Evolutionary conservation across 2,329 filamentous ascomycete species (phyloP), one percentile per base, ranked within the genome.

Genomic region (Cryphonectria nitschkei): DNA sequence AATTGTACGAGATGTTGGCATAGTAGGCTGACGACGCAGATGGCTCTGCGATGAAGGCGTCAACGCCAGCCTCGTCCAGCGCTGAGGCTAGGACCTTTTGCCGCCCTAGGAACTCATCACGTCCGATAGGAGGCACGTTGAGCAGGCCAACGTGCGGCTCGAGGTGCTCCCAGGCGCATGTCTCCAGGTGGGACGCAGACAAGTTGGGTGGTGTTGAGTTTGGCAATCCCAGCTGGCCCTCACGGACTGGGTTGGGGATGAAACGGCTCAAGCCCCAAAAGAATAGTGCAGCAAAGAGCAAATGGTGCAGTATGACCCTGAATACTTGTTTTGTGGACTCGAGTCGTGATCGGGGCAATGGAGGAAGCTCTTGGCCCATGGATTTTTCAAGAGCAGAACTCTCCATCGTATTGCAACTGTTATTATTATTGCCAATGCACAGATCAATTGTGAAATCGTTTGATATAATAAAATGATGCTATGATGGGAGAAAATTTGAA

Each of bases 41-140:
- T 43, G 77, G 77, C 68, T 78, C 77, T 13, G 76, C 76, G 54
- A 78, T 63, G 69, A 78, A 78, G 66, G 77, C 77, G 61, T 78
- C 77, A 32, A 77, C 74, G 16, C 74, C 74, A 1, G 74, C 76
- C 1, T 70, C 73, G 26, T 50, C 62, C 34, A 78, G 73, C 7
- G 74, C 70, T 16, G 63, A 63, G 3, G 77, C 77, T 9, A 78
- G 74, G 9, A 66, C 71, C 41, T 54, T 3, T 64, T 78, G 77
- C 11, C 77, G 77, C n/a, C 62, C 16, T 19, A 78, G 72, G 58
- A 75, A 78, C 66, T 78, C 77, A 19, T 73, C 68, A 14, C 75
- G 76, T 29, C 61, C 63, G 71, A 78, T 77, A 13, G 75, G 72
- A 14, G 75, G 67, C 60, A 78, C 77, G 37, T 69, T 67, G 43